A percentile compares a stretch with the other conserved stretches of the same genome.
Conservation (phyloP, 495 filamentous ascomycete genomes). For the Penicillium turbatum region DNA sequence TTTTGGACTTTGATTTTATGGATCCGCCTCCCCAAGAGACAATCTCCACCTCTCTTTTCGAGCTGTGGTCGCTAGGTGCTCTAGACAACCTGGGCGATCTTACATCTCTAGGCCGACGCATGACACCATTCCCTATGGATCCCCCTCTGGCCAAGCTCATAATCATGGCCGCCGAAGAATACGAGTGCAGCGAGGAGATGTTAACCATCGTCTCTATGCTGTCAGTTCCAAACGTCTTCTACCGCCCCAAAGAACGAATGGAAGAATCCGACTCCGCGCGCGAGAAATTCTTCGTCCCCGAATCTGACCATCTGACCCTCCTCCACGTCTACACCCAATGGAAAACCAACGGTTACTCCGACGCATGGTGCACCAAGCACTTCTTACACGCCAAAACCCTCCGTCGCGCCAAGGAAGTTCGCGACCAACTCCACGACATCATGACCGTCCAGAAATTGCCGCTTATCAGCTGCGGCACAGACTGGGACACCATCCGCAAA, state of each 20-base stretch:
- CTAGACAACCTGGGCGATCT: slow-evolving; percentile 91
- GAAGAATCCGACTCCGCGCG: slow-evolving; percentile 94
- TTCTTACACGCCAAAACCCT: slow-evolving; percentile 92
- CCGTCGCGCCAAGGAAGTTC: slow-evolving; percentile 84
- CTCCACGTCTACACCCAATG: slow-evolving; percentile 96
- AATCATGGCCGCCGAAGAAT: slow-evolving; percentile 78
- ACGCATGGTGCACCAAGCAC: slow-evolving; percentile 87
- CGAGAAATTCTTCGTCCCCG: slow-evolving; percentile 98
- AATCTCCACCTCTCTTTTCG: slow-evolving; percentile 94
- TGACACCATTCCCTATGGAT: slow-evolving; percentile 98
- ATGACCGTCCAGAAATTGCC: slow-evolving; percentile 92
- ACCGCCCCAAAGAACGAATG: slow-evolving; percentile 93
- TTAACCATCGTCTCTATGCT: slow-evolving; percentile 98
- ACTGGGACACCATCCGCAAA: slow-evolving; percentile 93
- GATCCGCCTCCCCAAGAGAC: slow-evolving; percentile 98
- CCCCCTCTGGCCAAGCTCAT: slow-evolving; percentile 90
- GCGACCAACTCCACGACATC: slow-evolving; percentile 89
- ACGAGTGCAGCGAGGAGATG: slow-evolving; percentile 95
- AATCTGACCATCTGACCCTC: slow-evolving; percentile 94
- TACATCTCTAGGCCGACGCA: slow-evolving; percentile 78
- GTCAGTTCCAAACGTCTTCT: slow-evolving; percentile 93
- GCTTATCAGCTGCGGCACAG: slow-evolving; percentile 84
- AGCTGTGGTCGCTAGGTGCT: slow-evolving; percentile 95
- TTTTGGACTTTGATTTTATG: slow-evolving; percentile 99
- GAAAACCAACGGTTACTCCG: slow-evolving; percentile 84